Evolutionary conservation across 805 yeast genomes (phyloP), one percentile per base, ranked within the genome.

Genomic region (Metschnikowia lunata): DNA sequence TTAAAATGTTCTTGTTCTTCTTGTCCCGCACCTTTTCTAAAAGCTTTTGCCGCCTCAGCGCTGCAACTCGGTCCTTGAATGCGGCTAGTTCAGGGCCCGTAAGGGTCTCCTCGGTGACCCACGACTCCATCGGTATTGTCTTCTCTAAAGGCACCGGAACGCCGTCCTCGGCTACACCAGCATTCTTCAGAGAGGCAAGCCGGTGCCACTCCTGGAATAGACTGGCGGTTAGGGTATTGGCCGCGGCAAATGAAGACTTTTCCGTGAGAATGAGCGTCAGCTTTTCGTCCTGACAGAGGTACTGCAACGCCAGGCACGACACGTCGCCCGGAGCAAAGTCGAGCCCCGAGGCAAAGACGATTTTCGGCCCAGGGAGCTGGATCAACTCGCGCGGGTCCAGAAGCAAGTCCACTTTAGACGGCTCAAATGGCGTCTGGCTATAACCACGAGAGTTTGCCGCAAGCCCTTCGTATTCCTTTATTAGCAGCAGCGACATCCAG

Each of bases 401-500:
- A 40, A 81, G 67, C 27, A 71, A 57, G 57, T 83, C 79, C 47
- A 82, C 77, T 57, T 80, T 69, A 26, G 80, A 65, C 36, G 85
- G 78, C 53, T 86, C 95, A 59, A 91, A 90, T 1, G 97, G 96
- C 2, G 84, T 76, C 43, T 76, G 77, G 12, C 61, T 51, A 15
- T 59, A 54, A 5, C 66, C 64, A 10, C 49, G 39, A 11, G 49
- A 45, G 18, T 47, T 50, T 6, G 49, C 55, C 4, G 53, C 54
- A 13, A 46, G 39, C 31, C 60, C 66, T 57, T 88, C 96, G 91
- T 96, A 89, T 37, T 81, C 85, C 54, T 85, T 84, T 26, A 87
- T 77, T n/a, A 89, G 75, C n/a, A 83, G 75, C 0, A 91, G 78
- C 0, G 95, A 82, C 89, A 93, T 85, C 98, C 98, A 93, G 67